Base-by-base conservation (phyloP, 2,329 filamentous ascomycete species). In the Beauveria bassiana region DNA sequence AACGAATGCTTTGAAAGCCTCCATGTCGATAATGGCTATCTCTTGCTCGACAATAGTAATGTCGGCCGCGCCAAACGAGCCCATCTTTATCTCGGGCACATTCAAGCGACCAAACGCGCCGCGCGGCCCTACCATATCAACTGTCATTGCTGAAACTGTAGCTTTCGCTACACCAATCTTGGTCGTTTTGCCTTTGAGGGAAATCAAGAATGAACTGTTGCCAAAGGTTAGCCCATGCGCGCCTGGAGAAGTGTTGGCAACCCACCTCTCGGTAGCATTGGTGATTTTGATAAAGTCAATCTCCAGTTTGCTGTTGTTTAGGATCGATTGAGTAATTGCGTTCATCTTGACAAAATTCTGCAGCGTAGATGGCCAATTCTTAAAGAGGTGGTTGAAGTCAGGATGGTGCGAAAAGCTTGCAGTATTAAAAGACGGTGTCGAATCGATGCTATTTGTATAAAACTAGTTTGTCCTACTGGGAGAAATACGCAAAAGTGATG, bases 51-150 rank as follows among this genome's bases (percentile, higher is more conserved):
- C 28, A n/a, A 61, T 61, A 22, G 43, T 40, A 26, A 61, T 55
- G 28, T 56, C 43, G 2, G 59, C 22, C 22, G 22, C 51, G 20
- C 59, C 59, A 43, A 49, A n/a, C 9, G 59, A 56, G n/a, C 59
- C 59, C 59, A 61, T 61, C 52, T 61, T 61, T 20, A 61, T 61
- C 20, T 42, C 20, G 3, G 59, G 59, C 26, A 61, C 59, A 6
- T 56, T 14, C 28, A 61, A 26, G 18, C 59, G 59, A 3, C 59
- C 59, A 42, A 61, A 61, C 34, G 45, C 31, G 26, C 59, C 59
- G 14, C 43, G 5, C 3, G 59, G 59, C 26, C 59, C 59, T 18
- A 61, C 59, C 9, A 61, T 16, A 18, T 61, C 59, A 20, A 61
- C 59, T n/a, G 59, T 61, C 59, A 61, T 61, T 40, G 14, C 43